These are phyloP conservation scores for Geranium incanum DNA, from an alignment of 441 rosid genomes.

Conservation along the genomic window DNA sequence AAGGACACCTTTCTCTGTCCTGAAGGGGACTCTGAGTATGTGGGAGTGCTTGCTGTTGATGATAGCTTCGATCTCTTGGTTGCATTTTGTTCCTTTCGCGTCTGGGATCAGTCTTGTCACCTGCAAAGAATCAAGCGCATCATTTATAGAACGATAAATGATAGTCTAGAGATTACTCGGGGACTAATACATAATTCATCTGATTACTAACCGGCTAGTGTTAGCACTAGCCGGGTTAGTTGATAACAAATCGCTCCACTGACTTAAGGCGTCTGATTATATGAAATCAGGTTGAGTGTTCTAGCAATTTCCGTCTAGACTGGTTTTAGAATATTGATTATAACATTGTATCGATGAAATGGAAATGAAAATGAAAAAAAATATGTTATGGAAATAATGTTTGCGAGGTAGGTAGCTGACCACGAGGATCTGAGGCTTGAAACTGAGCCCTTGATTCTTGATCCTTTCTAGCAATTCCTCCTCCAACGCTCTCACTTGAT, in stretches of 20 bases:
- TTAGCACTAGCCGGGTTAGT: too few species aligned
- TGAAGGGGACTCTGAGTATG: conserved; percentile 84
- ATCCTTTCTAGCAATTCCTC: conserved; percentile 77
- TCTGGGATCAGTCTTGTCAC: conserved; percentile 89
- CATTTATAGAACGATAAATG: not conserved
- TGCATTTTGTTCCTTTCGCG: conserved; percentile 84
- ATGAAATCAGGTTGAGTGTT: too few species aligned
- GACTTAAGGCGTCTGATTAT: too few species aligned
- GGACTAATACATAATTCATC: too few species aligned
- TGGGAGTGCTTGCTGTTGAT: conserved; percentile 78
- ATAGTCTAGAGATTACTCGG: too few species aligned
- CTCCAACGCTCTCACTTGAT: conserved; percentile 95
- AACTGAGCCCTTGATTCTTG: conserved; percentile 72
- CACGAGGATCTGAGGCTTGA: conserved; percentile 74
- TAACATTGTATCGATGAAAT: not conserved
- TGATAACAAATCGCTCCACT: too few species aligned
- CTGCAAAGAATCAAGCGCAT: conserved; percentile 24
- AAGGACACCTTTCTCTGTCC: conserved; percentile 79
- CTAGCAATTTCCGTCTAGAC: too few species aligned
- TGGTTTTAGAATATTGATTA: not conserved
- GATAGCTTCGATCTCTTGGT: conserved; percentile 85
- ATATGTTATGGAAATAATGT: too few species aligned
- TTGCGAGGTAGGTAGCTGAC: conserved; percentile 32
- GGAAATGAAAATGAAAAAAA: not conserved
- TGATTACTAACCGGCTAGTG: too few species aligned